Evolutionary conservation across 164 flowering plant species (phyloP).

Genomic region (Taxillus chinensis): DNA sequence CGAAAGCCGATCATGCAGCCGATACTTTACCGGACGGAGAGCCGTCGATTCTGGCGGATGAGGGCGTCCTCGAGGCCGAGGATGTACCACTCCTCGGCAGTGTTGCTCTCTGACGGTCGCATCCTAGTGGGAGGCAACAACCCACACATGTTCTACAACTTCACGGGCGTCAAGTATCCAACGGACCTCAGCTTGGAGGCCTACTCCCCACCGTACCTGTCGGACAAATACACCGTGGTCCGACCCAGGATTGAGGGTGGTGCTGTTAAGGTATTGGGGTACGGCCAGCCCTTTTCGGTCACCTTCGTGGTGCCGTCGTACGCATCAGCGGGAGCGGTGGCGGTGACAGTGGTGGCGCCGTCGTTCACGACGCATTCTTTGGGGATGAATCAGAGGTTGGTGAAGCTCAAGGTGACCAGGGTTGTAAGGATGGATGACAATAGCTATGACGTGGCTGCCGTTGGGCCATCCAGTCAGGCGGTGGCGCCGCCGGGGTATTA

Average conservation of each 20-base stretch:
- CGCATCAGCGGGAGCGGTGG: slow-evolving; percentile 5
- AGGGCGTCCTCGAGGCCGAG: slow-evolving; percentile 26
- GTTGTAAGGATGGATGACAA: not conserved
- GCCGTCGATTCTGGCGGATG: slow-evolving; percentile 33
- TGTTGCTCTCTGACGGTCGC: slow-evolving; percentile 39
- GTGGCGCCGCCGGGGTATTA: slow-evolving; percentile 63
- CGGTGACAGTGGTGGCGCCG: slow-evolving; percentile 38
- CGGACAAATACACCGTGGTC: slow-evolving; percentile 1
- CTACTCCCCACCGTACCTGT: slow-evolving; percentile 47
- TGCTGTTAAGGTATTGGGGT: slow-evolving; percentile 10
- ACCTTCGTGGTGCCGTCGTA: slow-evolving; percentile 15
- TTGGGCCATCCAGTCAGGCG: slow-evolving; percentile 35
- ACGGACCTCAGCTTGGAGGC: slow-evolving; percentile 56
- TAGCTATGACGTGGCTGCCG: slow-evolving; percentile 7
- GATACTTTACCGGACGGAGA: slow-evolving; percentile 28
- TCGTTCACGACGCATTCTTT: slow-evolving; percentile 50
- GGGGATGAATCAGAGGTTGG: slow-evolving; percentile 51
- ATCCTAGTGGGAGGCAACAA: slow-evolving; percentile 54
- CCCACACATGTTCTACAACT: slow-evolving; percentile 42
- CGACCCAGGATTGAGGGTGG: slow-evolving; percentile 18
- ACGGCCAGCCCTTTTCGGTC: slow-evolving; percentile 14
- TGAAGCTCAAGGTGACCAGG: slow-evolving; percentile 23
- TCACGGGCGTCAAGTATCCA: slow-evolving; percentile 35
- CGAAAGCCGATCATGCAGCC: slow-evolving; percentile 33
- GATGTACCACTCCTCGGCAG: slow-evolving; percentile 49